Conservation (phyloP, 805 yeast species). For the Ogataea dorogensis region DNA sequence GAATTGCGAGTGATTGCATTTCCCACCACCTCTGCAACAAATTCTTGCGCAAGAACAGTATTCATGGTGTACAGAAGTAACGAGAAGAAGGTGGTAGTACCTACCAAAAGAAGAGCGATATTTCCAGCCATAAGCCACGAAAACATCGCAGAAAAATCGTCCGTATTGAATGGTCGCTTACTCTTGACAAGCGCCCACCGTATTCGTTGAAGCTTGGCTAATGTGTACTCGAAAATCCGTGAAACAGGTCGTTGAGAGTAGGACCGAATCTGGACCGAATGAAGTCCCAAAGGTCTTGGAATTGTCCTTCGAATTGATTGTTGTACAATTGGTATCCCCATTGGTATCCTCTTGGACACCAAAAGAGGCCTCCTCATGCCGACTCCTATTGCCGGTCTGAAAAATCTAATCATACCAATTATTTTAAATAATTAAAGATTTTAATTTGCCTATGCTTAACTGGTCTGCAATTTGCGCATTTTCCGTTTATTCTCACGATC, state of each 20-base stretch:
- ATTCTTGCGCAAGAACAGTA: constrained; percentile 86
- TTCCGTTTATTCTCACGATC: constrained; percentile 3
- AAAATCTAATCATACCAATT: no score
- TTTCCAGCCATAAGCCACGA: constrained; percentile 93
- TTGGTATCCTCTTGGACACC: no score
- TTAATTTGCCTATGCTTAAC: no score
- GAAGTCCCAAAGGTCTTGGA: no score
- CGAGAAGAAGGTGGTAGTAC: constrained; percentile 91
- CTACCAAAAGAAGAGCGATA: constrained; percentile 71
- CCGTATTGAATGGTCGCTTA: constrained; percentile 84
- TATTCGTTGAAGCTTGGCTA: constrained; percentile 30
- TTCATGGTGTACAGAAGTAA: constrained; percentile 72
- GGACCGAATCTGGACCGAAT: no score
- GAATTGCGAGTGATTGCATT: constrained; percentile 80
- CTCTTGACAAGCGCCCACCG: constrained; percentile 78
- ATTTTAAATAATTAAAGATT: no score
- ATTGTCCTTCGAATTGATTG: no score
- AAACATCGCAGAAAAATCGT: constrained; percentile 84
- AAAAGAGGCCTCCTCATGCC: no score
- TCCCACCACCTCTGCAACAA: constrained; percentile 78
- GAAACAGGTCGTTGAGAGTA: constrained; percentile 9
- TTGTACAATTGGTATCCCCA: no score
- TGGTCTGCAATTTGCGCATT: constrained; percentile 3
- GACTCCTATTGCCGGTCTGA: no score
- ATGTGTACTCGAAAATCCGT: constrained; percentile 8